A percentile compares a stretch with the other conserved stretches of the same genome.
phyloP scores from a whole-genome alignment of 768 basidiomycete species.

The Tricholoma terreum region DNA sequence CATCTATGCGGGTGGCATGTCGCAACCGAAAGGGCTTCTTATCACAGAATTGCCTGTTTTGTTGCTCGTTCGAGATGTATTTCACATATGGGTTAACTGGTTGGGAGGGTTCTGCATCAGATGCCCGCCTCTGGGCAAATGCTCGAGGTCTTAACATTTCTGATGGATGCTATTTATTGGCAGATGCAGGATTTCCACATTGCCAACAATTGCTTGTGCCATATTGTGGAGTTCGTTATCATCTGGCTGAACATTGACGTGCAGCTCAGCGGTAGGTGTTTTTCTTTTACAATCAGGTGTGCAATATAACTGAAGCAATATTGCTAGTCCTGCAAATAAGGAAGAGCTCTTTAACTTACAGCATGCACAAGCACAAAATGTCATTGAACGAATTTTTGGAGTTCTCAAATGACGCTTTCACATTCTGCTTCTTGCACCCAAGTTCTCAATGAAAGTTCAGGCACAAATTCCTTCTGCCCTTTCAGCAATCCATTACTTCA shows the following conservation, averaged over 20 bases:
- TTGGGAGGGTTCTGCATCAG: slow-evolving; percentile 28
- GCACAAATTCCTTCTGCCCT: slow-evolving; percentile 25
- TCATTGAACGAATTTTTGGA: slow-evolving; percentile 39
- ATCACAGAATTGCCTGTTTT: no score
- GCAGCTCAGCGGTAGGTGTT: slow-evolving; percentile 12
- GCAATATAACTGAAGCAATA: no score
- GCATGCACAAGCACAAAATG: slow-evolving; percentile 32
- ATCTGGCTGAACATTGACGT: slow-evolving; percentile 21
- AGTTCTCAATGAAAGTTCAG: slow-evolving; percentile 26
- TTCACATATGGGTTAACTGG: slow-evolving; percentile 27
- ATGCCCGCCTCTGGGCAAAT: slow-evolving; percentile 21
- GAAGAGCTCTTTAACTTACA: slow-evolving; percentile 36
- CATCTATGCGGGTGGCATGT: not conserved
- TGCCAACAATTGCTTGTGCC: slow-evolving; percentile 32
- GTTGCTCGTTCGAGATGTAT: slow-evolving; percentile 20
- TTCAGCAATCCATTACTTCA: slow-evolving; percentile 29
- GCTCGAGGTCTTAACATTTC: slow-evolving; percentile 24
- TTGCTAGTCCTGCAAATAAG: slow-evolving; percentile 23
- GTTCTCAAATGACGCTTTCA: slow-evolving; percentile 21
- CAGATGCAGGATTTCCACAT: slow-evolving; percentile 31
- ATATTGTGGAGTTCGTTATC: slow-evolving; percentile 34
- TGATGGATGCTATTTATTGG: slow-evolving; percentile 30
- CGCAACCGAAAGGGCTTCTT: no score
- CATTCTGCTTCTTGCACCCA: slow-evolving; percentile 16
- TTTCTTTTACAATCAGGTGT: no score